phyloP scores from a whole-genome alignment of 1,284 basidiomycete species.

The Malassezia japonica region DNA sequence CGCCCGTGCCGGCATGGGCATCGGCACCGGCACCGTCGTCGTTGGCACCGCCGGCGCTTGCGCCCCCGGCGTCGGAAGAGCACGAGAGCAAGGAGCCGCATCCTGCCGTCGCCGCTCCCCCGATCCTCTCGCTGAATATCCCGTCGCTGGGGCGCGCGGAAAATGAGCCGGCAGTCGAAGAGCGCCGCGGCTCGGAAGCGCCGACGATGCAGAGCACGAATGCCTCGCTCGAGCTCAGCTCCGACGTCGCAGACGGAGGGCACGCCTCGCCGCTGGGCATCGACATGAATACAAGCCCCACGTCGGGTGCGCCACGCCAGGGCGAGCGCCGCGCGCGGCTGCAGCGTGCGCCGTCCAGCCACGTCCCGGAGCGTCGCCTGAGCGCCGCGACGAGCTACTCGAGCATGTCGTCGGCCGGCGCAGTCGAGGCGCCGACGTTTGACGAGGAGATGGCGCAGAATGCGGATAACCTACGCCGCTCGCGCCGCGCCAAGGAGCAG shows the following conservation, averaged over 20 bases:
- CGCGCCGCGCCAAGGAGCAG: conserved; percentile 37
- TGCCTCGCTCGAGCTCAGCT: background rate
- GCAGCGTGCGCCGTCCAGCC: background rate
- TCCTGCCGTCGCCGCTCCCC: background rate
- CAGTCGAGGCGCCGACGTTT: conserved; percentile 18
- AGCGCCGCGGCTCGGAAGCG: background rate
- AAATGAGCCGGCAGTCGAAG: background rate
- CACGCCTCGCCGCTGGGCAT: background rate
- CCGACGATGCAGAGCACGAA: no score
- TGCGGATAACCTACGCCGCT: conserved; percentile 34
- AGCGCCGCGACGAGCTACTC: background rate
- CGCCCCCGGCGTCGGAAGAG: background rate
- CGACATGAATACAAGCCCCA: background rate
- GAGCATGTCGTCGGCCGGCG: background rate
- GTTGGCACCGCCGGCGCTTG: background rate
- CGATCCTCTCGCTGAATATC: background rate
- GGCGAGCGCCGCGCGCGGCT: background rate
- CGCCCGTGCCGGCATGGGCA: background rate
- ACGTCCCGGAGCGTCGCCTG: background rate
- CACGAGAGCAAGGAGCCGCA: background rate
- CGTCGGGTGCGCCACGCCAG: no score
- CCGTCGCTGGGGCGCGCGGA: background rate
- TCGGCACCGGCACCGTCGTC: background rate
- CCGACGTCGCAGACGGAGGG: background rate
- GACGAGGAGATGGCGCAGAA: conserved; percentile 44